phyloP scores from a whole-genome alignment of 441 rosid genomes.

The Aleurites moluccanus region DNA sequence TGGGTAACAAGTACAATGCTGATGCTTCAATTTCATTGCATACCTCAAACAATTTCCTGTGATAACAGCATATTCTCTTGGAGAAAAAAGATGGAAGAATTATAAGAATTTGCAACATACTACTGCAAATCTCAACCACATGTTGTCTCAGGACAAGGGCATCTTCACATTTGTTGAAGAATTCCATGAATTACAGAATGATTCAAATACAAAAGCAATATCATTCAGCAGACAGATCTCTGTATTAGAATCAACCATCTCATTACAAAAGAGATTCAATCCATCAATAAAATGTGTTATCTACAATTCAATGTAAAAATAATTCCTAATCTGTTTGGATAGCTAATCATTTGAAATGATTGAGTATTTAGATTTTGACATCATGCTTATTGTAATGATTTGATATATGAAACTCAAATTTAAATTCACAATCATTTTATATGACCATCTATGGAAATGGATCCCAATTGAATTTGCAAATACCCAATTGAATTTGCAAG shows the following conservation, averaged over 20 bases:
- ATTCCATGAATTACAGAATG: background rate
- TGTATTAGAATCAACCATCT: background rate
- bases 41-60: background rate
- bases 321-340: too few relatives aligned
- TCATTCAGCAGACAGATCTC: background rate
- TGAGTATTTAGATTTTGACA: too few relatives aligned
- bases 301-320: background rate
- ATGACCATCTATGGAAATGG: too few relatives aligned
- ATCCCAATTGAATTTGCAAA: constrained; percentile 2
- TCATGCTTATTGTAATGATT: too few relatives aligned
- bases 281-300: background rate
- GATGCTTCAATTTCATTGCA: background rate
- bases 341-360: too few relatives aligned
- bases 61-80: background rate
- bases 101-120: background rate
- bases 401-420: too few relatives aligned
- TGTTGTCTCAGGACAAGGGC: background rate
- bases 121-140: constrained; percentile 1
- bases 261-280: background rate
- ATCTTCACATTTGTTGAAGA: background rate
- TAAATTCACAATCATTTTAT: too few relatives aligned
- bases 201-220: background rate
- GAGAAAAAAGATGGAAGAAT: background rate
- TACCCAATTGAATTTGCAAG: constrained; percentile 3
- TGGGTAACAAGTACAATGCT: too few relatives aligned